Base-by-base conservation (phyloP, 768 basidiomycete genomes). In the Coprinellus aureogranulatus region DNA sequence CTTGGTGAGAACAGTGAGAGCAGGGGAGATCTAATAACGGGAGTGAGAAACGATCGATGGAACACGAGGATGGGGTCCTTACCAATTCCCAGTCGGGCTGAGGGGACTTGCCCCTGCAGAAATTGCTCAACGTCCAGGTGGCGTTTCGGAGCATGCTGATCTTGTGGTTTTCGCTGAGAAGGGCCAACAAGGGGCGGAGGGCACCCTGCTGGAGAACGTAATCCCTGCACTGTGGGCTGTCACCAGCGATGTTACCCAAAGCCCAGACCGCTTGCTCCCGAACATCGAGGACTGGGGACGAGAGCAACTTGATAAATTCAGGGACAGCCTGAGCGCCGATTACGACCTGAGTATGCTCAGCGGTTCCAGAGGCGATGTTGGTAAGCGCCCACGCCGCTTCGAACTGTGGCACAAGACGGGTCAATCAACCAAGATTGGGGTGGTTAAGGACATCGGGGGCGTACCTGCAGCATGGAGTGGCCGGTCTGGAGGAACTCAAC, bases 231-330 rank as follows among this genome's bases (percentile, higher is more conserved):
- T 90, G 87, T 22, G 97, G 97, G 62, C 94, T 96, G 73, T 99
- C 97, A 59, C 97, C 97, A 53, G 97, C 97, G 62, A 99, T 98
- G 77, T 99, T 99, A 57, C 97, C 97, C 59, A 99, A 82, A 22
- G 97, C 97, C 97, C 96, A 99, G 25, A 99, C 97, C 25, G 97
- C 97, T 75, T 99, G 97, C 76, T 99, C 97, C 59, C 96, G 88
- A 60, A 99, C 97, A 75, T 99, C 97, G 58, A 94, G 81, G 37
- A 97, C 94, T 42, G 86, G 79, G n/a, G 95, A 97, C 9, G 92
- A 94, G 41, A 98, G 79, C 47, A 99, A 85, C 64, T 92, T 92
- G 78, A 99, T 98, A 70, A 99, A 99, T 73, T 95, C 88, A 2
- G 95, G 96, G 16, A 99, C 95, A 25, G 97, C 95, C 60, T 88